Conservation (phyloP, 306 rosid species). For the Geum urbanum region DNA sequence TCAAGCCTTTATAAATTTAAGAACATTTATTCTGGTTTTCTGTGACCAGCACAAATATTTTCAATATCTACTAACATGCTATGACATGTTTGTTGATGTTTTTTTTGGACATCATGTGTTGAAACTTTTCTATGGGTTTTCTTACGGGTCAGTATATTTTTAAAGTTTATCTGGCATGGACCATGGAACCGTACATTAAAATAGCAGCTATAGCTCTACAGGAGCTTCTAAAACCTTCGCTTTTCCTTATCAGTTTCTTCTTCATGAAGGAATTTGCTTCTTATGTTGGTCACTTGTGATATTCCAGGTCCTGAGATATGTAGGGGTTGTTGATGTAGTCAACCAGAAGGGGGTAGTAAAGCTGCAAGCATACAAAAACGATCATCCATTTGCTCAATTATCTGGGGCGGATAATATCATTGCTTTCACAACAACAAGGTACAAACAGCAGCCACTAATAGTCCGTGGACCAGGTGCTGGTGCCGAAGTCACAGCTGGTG, state of each 20-base stretch:
- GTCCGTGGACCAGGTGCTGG: constrained; percentile 98
- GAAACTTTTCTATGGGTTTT: neutral
- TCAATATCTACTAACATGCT: neutral
- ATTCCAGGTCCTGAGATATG: constrained; percentile 87
- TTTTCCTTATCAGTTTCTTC: neutral
- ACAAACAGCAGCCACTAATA: constrained; percentile 73
- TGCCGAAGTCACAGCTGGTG: constrained; percentile 98
- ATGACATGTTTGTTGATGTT: neutral
- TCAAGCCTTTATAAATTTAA: neutral
- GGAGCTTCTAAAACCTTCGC: neutral
- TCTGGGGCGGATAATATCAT: constrained; percentile 91
- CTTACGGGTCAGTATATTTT: too few species aligned
- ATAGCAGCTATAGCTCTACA: neutral
- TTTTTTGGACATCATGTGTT: neutral
- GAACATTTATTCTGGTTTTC: neutral
- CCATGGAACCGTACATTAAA: neutral
- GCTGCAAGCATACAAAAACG: constrained; percentile 71
- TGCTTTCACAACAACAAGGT: constrained; percentile 87
- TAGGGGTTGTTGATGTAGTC: constrained; percentile 86
- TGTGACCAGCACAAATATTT: neutral
- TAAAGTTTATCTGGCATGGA: neutral
- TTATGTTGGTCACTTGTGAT: constrained; percentile 17
- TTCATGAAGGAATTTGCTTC: neutral
- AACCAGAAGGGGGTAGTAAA: constrained; percentile 65
- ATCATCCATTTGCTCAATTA: constrained; percentile 95